Conservation (phyloP, 768 basidiomycete genomes). For the Exidia glandulosa region DNA sequence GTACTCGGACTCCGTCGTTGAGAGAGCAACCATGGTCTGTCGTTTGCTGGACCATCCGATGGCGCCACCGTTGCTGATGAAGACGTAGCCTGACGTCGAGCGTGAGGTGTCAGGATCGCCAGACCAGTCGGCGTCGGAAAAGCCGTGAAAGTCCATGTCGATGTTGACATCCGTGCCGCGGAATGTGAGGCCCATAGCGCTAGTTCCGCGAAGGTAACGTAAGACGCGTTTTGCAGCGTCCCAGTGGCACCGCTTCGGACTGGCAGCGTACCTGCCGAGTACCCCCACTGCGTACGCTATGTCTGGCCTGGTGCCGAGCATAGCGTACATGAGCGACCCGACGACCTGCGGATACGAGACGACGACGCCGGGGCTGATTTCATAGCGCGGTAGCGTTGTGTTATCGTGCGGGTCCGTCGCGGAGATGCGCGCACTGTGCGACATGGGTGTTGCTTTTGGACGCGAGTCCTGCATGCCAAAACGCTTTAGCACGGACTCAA, state of each 20-base stretch:
- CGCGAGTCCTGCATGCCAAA: neutral
- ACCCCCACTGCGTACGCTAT: constrained; percentile 2
- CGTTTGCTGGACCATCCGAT: constrained; percentile 12
- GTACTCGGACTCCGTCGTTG: constrained; percentile 13
- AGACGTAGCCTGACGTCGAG: constrained; percentile 3
- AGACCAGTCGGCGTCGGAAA: constrained; percentile 5
- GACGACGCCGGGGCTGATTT: neutral
- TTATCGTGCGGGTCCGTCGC: neutral
- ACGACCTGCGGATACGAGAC: constrained; percentile 6
- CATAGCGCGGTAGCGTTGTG: neutral
- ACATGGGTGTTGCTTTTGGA: neutral
- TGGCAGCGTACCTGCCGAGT: constrained; percentile 4
- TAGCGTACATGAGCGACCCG: constrained; percentile 7
- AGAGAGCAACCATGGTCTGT: constrained; percentile 12
- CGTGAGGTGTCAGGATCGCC: neutral
- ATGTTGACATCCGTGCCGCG: neutral
- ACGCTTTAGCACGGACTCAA: neutral
- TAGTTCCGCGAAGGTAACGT: constrained; percentile 6
- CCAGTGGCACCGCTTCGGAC: constrained; percentile 2
- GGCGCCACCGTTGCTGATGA: constrained; percentile 4
- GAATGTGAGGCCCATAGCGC: constrained; percentile 2
- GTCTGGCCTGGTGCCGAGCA: constrained; percentile 6
- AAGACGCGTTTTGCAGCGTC: constrained; percentile 7
- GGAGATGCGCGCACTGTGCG: neutral
- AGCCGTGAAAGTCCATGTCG: neutral